These are phyloP conservation scores for Phaeosphaeriaceae sp. DNA, from an alignment of 2,329 filamentous ascomycete species.

Conservation along the genomic window DNA sequence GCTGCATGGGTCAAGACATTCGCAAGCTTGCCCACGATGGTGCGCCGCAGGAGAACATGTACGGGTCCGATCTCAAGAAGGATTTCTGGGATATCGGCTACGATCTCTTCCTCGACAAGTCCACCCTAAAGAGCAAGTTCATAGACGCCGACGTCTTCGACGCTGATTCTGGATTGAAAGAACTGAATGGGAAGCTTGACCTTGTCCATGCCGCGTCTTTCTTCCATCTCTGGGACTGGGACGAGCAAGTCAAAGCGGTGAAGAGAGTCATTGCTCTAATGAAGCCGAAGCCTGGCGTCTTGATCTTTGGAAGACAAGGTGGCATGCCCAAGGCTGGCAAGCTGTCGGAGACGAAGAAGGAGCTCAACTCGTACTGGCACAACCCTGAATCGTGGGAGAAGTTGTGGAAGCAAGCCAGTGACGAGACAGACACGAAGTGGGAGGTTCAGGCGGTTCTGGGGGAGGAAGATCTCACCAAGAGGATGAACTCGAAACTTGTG, in stretches of 20 bases:
- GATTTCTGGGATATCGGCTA: constrained; percentile 63
- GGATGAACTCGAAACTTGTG: constrained; percentile 25
- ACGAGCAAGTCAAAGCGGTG: constrained; percentile 48
- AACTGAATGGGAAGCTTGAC: constrained; percentile 50
- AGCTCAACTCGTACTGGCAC: constrained; percentile 43
- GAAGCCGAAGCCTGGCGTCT: constrained; percentile 39
- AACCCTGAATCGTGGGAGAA: constrained; percentile 45
- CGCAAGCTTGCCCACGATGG: constrained; percentile 54
- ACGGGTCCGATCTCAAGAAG: constrained; percentile 50
- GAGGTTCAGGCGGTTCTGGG: constrained; percentile 38
- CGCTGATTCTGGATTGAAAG: constrained; percentile 34
- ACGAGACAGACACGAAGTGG: constrained; percentile 47
- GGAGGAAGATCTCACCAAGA: constrained; percentile 29
- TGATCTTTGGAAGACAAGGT: constrained; percentile 51
- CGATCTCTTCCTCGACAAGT: constrained; percentile 45
- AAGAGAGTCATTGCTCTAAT: constrained; percentile 42
- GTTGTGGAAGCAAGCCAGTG: constrained; percentile 50
- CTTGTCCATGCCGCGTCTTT: constrained; percentile 52
- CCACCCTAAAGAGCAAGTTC: constrained; percentile 57
- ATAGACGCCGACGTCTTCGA: constrained; percentile 59
- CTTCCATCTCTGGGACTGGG: constrained; percentile 54
- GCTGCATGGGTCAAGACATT: constrained; percentile 56
- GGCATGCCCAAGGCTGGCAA: constrained; percentile 40
- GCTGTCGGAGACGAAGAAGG: constrained; percentile 22
- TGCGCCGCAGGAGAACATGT: constrained; percentile 49